These are phyloP conservation scores for Vicia faba DNA, from an alignment of 306 rosid genomes.

Conservation along the genomic window DNA sequence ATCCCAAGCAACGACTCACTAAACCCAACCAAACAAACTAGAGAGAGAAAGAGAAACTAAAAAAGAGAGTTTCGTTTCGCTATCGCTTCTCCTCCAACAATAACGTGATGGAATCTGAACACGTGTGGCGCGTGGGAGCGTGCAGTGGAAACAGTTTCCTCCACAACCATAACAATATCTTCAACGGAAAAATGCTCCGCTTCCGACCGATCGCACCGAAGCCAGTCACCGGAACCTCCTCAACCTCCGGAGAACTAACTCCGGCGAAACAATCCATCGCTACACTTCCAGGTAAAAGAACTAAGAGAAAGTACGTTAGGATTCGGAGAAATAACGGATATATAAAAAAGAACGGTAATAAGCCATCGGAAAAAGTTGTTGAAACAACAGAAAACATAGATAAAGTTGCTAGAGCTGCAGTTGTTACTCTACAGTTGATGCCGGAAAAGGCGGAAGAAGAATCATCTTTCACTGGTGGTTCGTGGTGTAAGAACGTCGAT, in stretches of 20 bases:
- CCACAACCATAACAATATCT: slow-evolving; percentile 32
- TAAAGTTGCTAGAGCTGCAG: slow-evolving; percentile 11
- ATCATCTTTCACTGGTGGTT: slow-evolving; percentile 18
- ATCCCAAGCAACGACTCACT: slow-evolving; percentile 24
- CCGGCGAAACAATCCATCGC: slow-evolving; percentile 23
- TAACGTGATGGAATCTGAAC: slow-evolving; percentile 50
- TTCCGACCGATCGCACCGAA: slow-evolving; percentile 84
- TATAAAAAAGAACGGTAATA: slow-evolving; percentile 33
- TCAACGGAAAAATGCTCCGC: slow-evolving; percentile 55
- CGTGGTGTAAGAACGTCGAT: slow-evolving; percentile 50
- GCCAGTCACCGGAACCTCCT: slow-evolving; percentile 39
- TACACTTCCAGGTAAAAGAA: slow-evolving; percentile 36
- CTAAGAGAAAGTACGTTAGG: slow-evolving; percentile 70
- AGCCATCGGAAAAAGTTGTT: slow-evolving; percentile 22
- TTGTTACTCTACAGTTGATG: slow-evolving; percentile 55
- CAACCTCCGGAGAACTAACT: slow-evolving; percentile 20
- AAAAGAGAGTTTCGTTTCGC: neutral
- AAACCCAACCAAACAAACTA: slow-evolving; percentile 19
- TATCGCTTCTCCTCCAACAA: neutral
- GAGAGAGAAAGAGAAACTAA: slow-evolving; percentile 30
- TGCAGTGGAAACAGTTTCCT: slow-evolving; percentile 3
- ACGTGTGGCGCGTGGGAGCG: slow-evolving; percentile 47
- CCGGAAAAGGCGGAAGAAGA: slow-evolving; percentile 62
- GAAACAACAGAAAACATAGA: neutral
- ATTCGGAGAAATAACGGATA: slow-evolving; percentile 45